Conservation (phyloP, 164 flowering plant species). For the Nymphaea thermarum region DNA sequence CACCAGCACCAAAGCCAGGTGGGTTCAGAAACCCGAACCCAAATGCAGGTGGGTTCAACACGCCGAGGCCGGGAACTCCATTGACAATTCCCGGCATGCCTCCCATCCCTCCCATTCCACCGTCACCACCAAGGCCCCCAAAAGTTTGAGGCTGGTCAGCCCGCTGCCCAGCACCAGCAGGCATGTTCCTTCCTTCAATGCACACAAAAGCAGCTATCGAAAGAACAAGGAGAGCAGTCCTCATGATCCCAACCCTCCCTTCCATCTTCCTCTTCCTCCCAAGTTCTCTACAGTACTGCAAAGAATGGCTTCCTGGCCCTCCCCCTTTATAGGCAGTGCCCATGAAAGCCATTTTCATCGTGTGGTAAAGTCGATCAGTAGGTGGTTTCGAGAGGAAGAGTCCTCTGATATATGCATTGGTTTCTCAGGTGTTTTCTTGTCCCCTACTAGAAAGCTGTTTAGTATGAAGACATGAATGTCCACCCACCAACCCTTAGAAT, state of each 20-base stretch:
- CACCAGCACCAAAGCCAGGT: neutral
- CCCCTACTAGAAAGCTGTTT: neutral
- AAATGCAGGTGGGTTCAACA: neutral
- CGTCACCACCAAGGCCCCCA: neutral
- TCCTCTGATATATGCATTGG: neutral
- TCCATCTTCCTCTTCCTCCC: neutral
- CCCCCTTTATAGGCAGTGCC: neutral
- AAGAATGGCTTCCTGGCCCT: neutral
- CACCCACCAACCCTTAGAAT: neutral
- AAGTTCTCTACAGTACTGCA: neutral
- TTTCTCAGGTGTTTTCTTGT: neutral
- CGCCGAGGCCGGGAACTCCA: neutral
- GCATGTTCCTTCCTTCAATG: neutral
- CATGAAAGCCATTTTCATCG: neutral
- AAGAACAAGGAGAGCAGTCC: neutral
- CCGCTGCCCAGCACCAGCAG: neutral
- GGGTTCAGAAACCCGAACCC: neutral
- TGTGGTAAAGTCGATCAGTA: neutral
- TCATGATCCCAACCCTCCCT: neutral
- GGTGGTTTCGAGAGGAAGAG: neutral
- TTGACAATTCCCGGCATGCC: neutral
- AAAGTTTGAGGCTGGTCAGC: neutral
- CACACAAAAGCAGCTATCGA: neutral
- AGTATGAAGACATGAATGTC: neutral
- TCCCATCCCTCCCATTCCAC: neutral